Evolutionary conservation across 2,329 filamentous ascomycete genomes (phyloP).

Genomic region (Metarhizium robertsii): DNA sequence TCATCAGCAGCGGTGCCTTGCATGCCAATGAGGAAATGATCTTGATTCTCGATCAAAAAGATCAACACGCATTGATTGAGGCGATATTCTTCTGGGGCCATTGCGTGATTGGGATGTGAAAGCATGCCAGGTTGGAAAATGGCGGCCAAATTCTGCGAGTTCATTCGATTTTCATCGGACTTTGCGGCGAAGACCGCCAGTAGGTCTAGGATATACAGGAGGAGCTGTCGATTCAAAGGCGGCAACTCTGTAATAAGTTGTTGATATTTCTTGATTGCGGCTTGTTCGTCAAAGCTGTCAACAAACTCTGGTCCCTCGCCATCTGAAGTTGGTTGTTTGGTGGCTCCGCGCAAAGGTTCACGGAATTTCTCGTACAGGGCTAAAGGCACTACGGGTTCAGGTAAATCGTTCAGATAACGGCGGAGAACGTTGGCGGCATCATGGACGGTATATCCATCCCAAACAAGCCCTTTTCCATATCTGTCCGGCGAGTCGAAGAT

Average conservation of each 20-base stretch:
- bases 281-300: constrained; percentile 52
- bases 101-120: constrained; percentile 87
- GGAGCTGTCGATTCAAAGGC: constrained; percentile 82
- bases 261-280: constrained; percentile 77
- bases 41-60: constrained; percentile 96
- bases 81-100: constrained; percentile 89
- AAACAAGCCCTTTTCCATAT: constrained; percentile 93
- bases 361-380: constrained; percentile 90
- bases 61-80: constrained; percentile 95
- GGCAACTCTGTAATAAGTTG: constrained; percentile 86
- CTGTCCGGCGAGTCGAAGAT: constrained; percentile 90
- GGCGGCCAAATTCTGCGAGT: constrained; percentile 82
- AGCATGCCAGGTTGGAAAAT: constrained; percentile 97
- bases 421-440: constrained; percentile 95
- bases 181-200: constrained; percentile 96
- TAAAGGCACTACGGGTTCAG: constrained; percentile 91
- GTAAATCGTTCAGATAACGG: constrained; percentile 90
- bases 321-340: constrained; percentile 62
- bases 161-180: constrained; percentile 95
- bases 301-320: constrained; percentile 60
- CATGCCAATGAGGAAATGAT: constrained; percentile 98
- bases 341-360: constrained; percentile 64
- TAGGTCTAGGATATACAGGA: constrained; percentile 92
- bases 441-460: constrained; percentile 96
- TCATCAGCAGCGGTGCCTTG: constrained; percentile 97